Percentiles rank a stretch among this genome's conserved stretches.
phyloP scores from a whole-genome alignment of 129 eudicot genomes.

The Tanacetum coccineum region DNA sequence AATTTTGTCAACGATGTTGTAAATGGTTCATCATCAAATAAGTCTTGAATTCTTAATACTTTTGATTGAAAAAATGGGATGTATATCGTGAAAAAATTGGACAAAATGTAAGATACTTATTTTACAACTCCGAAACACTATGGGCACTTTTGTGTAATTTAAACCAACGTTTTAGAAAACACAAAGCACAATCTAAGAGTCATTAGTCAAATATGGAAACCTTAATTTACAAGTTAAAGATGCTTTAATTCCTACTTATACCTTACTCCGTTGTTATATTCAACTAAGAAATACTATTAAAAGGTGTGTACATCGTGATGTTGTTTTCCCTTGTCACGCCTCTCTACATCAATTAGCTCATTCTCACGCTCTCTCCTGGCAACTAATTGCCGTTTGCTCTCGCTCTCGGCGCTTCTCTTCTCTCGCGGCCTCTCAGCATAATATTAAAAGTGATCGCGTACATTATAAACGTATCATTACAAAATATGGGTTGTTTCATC shows the following conservation, averaged over 20 bases:
- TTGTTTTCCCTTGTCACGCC: conserved; percentile 17
- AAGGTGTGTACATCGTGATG: conserved; percentile 5
- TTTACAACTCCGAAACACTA: not conserved
- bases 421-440: too few species aligned
- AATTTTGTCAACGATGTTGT: too few species aligned
- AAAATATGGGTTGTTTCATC: too few species aligned
- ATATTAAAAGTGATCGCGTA: too few species aligned
- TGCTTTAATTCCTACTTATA: conserved; percentile 18
- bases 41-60: not conserved
- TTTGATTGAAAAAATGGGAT: not conserved
- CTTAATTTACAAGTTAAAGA: conserved; percentile 27
- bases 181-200: conserved; percentile 20
- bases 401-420: too few species aligned
- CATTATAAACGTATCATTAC: too few species aligned
- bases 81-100: too few species aligned
- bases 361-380: too few species aligned
- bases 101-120: too few species aligned
- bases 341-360: conserved; percentile 30
- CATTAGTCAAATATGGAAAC: conserved; percentile 28
- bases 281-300: conserved; percentile 21
- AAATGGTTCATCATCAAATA: too few species aligned
- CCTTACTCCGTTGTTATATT: conserved; percentile 27
- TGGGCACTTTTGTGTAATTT: not conserved
- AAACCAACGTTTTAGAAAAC: not conserved
- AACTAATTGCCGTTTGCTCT: too few species aligned